A percentile compares a stretch with the other conserved stretches of the same genome.
These are phyloP conservation scores for Salix viminalis DNA, from an alignment of 345 rosid genomes.

Conservation along the genomic window DNA sequence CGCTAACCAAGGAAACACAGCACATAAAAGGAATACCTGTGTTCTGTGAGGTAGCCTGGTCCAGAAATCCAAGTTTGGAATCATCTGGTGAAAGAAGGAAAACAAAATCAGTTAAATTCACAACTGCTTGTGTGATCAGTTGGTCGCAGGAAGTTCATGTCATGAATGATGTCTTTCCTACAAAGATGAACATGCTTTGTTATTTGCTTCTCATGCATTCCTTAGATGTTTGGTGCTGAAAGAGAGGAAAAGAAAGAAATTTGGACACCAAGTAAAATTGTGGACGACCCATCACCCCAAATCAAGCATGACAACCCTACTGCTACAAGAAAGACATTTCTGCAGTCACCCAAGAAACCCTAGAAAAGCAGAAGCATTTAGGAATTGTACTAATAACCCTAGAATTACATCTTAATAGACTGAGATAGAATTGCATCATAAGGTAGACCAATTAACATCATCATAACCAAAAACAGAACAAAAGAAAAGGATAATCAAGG, in stretches of 20 bases:
- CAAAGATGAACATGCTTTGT: background rate
- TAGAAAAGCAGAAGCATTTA: background rate
- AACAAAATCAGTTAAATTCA: background rate
- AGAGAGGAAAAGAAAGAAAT: background rate
- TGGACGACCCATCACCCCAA: background rate
- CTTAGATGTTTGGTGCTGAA: background rate
- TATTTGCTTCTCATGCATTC: background rate
- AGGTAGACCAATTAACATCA: too few relatives aligned
- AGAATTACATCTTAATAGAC: too few relatives aligned
- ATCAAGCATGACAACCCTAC: background rate
- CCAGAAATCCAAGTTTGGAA: constrained; percentile 88
- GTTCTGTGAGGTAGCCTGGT: constrained; percentile 61
- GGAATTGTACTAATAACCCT: background rate
- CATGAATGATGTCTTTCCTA: background rate
- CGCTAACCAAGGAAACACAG: background rate
- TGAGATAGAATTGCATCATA: too few relatives aligned
- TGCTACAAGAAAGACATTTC: background rate
- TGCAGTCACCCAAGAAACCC: background rate
- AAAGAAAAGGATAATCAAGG: too few relatives aligned
- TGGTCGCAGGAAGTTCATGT: too few relatives aligned
- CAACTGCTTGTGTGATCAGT: background rate
- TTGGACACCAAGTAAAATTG: too few relatives aligned
- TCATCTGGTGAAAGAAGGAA: constrained; percentile 43
- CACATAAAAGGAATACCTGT: constrained; percentile 44
- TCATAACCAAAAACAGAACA: too few relatives aligned